A percentile compares a stretch with the other conserved stretches of the same genome.
These are phyloP conservation scores for Plantago coronopus DNA, from an alignment of 305 asterid species.

Conservation along the genomic window DNA sequence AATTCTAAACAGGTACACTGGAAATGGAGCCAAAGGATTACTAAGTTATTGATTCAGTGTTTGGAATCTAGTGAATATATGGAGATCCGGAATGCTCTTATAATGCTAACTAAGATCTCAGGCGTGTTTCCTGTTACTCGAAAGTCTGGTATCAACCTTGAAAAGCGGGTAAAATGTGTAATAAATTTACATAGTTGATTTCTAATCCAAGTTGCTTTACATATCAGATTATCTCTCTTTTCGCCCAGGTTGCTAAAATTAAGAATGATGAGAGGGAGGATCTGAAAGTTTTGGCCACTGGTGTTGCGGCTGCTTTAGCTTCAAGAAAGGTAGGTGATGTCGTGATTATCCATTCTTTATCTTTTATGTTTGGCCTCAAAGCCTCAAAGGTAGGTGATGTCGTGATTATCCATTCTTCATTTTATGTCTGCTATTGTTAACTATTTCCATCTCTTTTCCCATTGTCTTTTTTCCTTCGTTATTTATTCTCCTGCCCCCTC, in stretches of 20 bases:
- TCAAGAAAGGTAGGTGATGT: constrained; percentile 74
- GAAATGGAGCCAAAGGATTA: constrained; percentile 99
- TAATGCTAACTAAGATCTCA: constrained; percentile 82
- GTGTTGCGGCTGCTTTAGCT: constrained; percentile 97
- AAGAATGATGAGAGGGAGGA: constrained; percentile 98
- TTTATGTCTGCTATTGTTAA: not conserved
- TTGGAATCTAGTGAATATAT: constrained; percentile 93
- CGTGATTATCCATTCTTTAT: constrained; percentile 12
- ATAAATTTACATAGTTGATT: not conserved
- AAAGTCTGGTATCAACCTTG: constrained; percentile 97
- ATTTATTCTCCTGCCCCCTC: too few relatives aligned
- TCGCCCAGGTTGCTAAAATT: constrained; percentile 86
- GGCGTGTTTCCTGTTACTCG: constrained; percentile 94
- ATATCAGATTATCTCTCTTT: constrained; percentile 21
- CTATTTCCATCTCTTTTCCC: too few relatives aligned
- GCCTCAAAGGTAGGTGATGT: constrained; percentile 10
- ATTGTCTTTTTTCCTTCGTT: too few relatives aligned
- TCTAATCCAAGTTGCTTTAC: too few relatives aligned
- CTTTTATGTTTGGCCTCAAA: constrained; percentile 7
- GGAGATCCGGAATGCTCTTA: constrained; percentile 97
- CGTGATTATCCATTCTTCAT: constrained; percentile 12
- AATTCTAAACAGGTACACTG: constrained; percentile 65
- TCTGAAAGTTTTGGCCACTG: constrained; percentile 96
- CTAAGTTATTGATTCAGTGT: constrained; percentile 90
- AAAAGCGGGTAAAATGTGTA: constrained; percentile 70